A percentile compares a stretch with the other conserved stretches of the same genome.
These are phyloP conservation scores for Penstemon barbatus DNA, from an alignment of 257 asterid genomes.

Conservation along the genomic window DNA sequence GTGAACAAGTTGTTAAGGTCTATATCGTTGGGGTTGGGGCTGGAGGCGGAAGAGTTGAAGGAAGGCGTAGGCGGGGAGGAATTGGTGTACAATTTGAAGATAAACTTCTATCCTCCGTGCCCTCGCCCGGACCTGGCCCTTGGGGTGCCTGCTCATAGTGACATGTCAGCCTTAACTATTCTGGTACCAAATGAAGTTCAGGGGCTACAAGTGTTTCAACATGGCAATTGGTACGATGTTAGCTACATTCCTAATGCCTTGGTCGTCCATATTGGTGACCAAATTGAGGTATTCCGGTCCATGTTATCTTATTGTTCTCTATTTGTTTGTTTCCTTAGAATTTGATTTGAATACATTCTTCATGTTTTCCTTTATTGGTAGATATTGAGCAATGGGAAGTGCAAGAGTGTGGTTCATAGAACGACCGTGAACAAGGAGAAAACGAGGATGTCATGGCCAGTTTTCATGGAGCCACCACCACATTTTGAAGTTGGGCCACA, in stretches of 20 bases:
- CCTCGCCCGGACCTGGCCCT: slow-evolving; percentile 86
- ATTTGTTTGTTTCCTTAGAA: too few relatives aligned
- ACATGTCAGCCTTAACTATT: slow-evolving; percentile 66
- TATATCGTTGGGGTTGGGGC: slow-evolving; percentile 66
- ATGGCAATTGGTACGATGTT: slow-evolving; percentile 74
- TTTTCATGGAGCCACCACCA: slow-evolving; percentile 71
- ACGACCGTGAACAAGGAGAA: slow-evolving; percentile 60
- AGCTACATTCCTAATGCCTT: slow-evolving; percentile 79
- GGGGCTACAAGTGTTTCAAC: slow-evolving; percentile 80
- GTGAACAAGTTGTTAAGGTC: slow-evolving; percentile 43
- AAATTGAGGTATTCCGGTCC: slow-evolving; percentile 56
- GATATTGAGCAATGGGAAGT: slow-evolving; percentile 78
- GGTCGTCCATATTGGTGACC: slow-evolving; percentile 84
- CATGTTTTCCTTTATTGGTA: slow-evolving; percentile 6
- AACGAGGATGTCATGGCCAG: slow-evolving; percentile 86
- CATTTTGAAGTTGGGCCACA: slow-evolving; percentile 64
- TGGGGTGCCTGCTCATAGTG: slow-evolving; percentile 92
- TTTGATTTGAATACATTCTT: too few relatives aligned
- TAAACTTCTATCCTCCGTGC: slow-evolving; percentile 88
- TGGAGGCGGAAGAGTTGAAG: slow-evolving; percentile 49
- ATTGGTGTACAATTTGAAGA: slow-evolving; percentile 50
- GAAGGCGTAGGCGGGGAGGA: slow-evolving; percentile 66
- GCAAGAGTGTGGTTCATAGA: slow-evolving; percentile 61
- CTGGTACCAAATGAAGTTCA: slow-evolving; percentile 84
- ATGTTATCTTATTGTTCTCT: not conserved